Evolutionary conservation across 257 asterid genomes (phyloP).

Genomic region (Forsythia viridissima): DNA sequence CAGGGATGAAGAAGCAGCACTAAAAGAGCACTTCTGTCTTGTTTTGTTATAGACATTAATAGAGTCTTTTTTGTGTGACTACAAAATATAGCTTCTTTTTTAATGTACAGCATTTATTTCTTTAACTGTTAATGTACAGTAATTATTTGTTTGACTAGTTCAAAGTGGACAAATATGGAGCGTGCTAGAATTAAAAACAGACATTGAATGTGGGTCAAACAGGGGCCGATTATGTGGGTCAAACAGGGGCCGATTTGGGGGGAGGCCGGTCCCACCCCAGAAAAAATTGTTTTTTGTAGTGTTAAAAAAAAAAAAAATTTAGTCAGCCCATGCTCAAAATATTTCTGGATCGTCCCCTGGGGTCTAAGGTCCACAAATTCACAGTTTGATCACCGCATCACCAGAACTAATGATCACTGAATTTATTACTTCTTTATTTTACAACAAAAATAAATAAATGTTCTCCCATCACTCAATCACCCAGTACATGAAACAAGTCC

Average conservation of each 20-base stretch:
- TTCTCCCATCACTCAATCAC: neutral
- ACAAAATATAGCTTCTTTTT: neutral
- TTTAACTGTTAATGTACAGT: no score
- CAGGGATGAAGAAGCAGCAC: neutral
- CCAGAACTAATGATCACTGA: neutral
- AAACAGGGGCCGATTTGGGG: neutral
- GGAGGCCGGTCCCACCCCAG: no score
- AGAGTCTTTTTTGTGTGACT: neutral
- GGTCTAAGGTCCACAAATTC: neutral
- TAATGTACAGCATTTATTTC: neutral
- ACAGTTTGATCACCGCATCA: neutral
- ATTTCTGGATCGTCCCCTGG: no score
- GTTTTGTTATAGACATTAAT: neutral
- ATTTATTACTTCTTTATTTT: no score
- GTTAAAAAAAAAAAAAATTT: no score
- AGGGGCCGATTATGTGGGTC: neutral
- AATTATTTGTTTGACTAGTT: neutral
- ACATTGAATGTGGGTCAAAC: neutral
- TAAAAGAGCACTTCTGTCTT: neutral
- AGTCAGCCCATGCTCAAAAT: no score
- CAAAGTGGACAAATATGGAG: neutral
- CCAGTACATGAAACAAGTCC: neutral
- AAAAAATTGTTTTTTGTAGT: no score
- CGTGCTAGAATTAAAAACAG: neutral
- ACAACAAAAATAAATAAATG: neutral